phyloP scores from a whole-genome alignment of 176 grass and related monocot species.

The Guadua angustifolia region DNA sequence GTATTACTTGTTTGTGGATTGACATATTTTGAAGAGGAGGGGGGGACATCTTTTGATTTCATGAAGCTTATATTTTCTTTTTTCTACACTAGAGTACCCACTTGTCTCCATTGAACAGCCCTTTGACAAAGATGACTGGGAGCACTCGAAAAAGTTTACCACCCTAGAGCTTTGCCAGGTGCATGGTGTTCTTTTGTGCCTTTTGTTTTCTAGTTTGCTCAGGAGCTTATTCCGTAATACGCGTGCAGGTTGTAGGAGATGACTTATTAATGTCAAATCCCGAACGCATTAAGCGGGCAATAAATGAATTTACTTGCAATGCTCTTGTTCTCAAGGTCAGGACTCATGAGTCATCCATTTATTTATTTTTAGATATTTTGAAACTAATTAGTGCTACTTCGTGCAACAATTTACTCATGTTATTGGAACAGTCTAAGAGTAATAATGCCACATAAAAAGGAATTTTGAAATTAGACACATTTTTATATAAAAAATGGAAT shows the following conservation, averaged over 20 bases:
- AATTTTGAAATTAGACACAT: conserved; percentile 18
- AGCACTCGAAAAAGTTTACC: conserved; percentile 88
- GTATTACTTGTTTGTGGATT: conserved; percentile 52
- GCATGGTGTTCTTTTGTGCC: conserved; percentile 21
- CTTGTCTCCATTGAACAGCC: conserved; percentile 89
- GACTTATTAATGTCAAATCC: conserved; percentile 93
- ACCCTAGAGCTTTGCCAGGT: conserved; percentile 86
- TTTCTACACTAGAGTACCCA: conserved; percentile 73
- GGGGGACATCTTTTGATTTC: not conserved
- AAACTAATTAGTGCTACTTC: conserved; percentile 24
- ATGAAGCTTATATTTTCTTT: conserved; percentile 25
- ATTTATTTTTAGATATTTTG: not conserved
- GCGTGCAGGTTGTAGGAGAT: conserved; percentile 83
- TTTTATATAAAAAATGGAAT: not conserved
- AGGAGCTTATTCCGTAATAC: conserved; percentile 39
- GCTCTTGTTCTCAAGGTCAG: conserved; percentile 90
- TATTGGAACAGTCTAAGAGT: not conserved
- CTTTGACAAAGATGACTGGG: conserved; percentile 99
- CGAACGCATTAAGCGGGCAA: conserved; percentile 80
- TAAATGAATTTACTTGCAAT: conserved; percentile 90
- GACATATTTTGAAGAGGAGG: not conserved
- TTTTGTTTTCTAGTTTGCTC: conserved; percentile 17
- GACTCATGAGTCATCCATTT: not conserved
- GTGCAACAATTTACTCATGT: conserved; percentile 9
- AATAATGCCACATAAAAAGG: not conserved